Base-by-base conservation (phyloP, 163 green algal genomes). In the Chlorella variabilis region DNA sequence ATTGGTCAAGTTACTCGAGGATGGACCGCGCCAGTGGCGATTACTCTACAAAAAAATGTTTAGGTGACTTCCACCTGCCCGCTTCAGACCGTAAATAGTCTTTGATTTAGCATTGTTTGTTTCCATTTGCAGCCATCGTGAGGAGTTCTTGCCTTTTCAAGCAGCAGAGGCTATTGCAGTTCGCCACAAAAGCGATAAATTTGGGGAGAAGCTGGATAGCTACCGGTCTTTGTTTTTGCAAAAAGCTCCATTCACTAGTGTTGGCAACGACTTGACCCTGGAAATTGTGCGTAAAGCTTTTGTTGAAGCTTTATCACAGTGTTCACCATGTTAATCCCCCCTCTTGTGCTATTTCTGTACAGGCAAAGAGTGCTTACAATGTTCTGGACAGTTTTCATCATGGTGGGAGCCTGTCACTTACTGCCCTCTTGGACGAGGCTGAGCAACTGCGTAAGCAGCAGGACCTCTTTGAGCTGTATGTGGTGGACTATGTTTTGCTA, bases 21-120 rank as follows among this genome's bases (percentile, higher is more conserved):
- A 95, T 34, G 88, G 85, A 18, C 91, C 91, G 4, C 77, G 92
- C 41, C 71, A 74, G 13, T 98, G 95, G 95, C 92, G 92, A 73
- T 71, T 69, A 3, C 86, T 98, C 29, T 95, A 96, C 85, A 98
- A 97, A 86, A 96, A 96, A 87, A 96, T 97, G 93, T 92, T 95
- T 33, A 58, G 23, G 71, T 67, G 41, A 49, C 25, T 9, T 2
- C 5, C 54, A 33, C 18, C 8, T 33, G 20, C 15, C 54, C 6
- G 20, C 54, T 63, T 9, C 6, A 63, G 18, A 29, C 54, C 15
- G 54, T 63, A 33, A 29, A 11, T 9, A 33, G 54, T 63, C 18
- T 6, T 63, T 63, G 20, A 20, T 67, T 18, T 33, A 25, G 17
- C 13, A 54, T 54, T 54, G 45, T 54, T 11, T 67, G 34, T 17